These are phyloP conservation scores for Pholiota molesta DNA, from an alignment of 768 basidiomycete genomes.

Conservation along the genomic window DNA sequence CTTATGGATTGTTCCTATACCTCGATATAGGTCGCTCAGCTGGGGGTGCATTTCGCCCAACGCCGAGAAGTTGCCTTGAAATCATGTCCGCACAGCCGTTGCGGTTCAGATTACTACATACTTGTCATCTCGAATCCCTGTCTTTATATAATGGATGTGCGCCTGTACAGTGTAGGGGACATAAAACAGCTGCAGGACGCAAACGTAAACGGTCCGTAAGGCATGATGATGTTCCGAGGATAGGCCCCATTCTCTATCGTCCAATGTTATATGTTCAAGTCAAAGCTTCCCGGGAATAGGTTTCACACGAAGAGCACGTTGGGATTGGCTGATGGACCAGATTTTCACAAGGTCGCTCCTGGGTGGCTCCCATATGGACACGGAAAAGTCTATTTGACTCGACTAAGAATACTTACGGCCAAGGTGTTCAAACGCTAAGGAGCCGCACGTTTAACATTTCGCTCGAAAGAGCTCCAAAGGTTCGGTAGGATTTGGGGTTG, in stretches of 20 bases:
- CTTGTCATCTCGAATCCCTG: no score
- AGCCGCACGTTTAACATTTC: no score
- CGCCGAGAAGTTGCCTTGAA: background rate
- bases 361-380: background rate
- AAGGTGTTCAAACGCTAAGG: background rate
- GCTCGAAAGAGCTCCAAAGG: no score
- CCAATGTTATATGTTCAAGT: background rate
- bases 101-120: no score
- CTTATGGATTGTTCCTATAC: no score
- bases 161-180: background rate
- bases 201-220: background rate
- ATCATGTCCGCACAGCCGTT: background rate
- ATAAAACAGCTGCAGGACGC: background rate
- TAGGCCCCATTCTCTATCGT: background rate
- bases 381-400: background rate
- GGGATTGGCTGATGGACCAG: background rate
- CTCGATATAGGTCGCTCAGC: background rate
- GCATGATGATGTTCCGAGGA: background rate
- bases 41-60: background rate
- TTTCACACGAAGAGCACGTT: background rate
- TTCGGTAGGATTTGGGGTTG: no score
- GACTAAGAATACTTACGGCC: background rate
- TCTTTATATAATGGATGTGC: no score
- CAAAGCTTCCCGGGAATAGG: background rate
- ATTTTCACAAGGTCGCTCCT: background rate